Conservation (phyloP, 352 stramenopile genomes). For the Pythium utonaiense region DNA sequence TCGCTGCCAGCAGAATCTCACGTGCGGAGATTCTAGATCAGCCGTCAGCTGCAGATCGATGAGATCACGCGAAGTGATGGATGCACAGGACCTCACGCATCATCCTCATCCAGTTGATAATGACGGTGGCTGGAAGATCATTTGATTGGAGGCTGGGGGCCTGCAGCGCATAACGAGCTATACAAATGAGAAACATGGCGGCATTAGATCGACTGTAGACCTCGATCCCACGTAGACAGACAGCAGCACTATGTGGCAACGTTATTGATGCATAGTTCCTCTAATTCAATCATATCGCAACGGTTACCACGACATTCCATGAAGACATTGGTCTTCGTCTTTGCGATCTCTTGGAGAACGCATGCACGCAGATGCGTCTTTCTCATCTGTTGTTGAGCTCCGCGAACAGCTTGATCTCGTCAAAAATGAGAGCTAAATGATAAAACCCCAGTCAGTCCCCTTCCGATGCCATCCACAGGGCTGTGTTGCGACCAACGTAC, state of each 20-base stretch:
- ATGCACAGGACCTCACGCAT: too few relatives aligned
- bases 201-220: too few relatives aligned
- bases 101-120: too few relatives aligned
- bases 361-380: background rate
- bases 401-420: constrained; percentile 85
- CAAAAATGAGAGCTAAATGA: constrained; percentile 70
- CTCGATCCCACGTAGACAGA: too few relatives aligned
- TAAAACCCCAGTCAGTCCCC: background rate
- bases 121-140: too few relatives aligned
- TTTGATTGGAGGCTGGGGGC: too few relatives aligned
- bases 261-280: background rate
- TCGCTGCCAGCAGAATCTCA: too few relatives aligned
- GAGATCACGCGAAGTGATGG: background rate
- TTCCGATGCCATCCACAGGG: background rate
- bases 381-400: constrained; percentile 64
- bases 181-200: too few relatives aligned
- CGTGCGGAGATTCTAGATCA: too few relatives aligned
- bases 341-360: background rate
- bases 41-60: background rate
- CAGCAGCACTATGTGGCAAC: background rate
- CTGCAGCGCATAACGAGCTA: too few relatives aligned
- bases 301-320: background rate
- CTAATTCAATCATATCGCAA: constrained; percentile 3
- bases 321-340: background rate
- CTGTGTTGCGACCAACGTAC: constrained; percentile 26